phyloP scores from a whole-genome alignment of 306 rosid genomes.

The Dryas octopetala region DNA sequence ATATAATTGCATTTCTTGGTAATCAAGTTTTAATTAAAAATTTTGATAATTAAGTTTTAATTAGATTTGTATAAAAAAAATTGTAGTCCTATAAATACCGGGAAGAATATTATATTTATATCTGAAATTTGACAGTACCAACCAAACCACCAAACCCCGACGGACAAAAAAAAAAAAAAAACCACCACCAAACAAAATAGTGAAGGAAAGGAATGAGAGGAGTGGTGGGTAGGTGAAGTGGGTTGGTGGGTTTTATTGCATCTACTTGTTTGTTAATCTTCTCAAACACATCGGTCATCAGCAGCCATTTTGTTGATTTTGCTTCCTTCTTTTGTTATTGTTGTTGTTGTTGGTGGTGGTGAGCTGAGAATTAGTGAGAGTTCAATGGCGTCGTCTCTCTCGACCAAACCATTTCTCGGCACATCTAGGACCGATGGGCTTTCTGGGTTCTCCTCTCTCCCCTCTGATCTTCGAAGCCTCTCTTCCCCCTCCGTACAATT shows the following conservation, averaged over 20 bases:
- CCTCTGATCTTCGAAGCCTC: constrained; percentile 46
- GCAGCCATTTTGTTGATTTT: not conserved
- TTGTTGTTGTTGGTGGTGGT: constrained; percentile 2
- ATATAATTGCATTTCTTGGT: too few relatives aligned
- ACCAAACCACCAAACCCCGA: not conserved
- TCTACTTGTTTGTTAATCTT: not conserved
- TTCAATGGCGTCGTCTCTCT: constrained; percentile 67
- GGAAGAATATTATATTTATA: too few relatives aligned
- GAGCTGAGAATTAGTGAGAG: not conserved
- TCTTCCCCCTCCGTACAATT: constrained; percentile 53
- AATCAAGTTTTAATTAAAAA: too few relatives aligned
- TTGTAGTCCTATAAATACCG: too few relatives aligned
- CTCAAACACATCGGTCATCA: not conserved
- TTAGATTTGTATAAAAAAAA: too few relatives aligned
- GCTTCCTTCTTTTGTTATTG: too few relatives aligned
- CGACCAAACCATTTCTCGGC: constrained; percentile 64
- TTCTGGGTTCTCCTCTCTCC: constrained; percentile 43
- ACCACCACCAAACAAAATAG: not conserved
- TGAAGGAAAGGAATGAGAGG: not conserved
- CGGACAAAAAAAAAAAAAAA: too few relatives aligned
- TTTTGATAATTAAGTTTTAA: too few relatives aligned
- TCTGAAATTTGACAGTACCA: too few relatives aligned
- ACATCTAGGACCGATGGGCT: constrained; percentile 42
- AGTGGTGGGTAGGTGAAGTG: not conserved
- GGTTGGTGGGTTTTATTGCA: not conserved